Evolutionary conservation across 2,329 filamentous ascomycete species (phyloP), one percentile per base, ranked within the genome.

Genomic region (Microthyrium microscopicum): DNA sequence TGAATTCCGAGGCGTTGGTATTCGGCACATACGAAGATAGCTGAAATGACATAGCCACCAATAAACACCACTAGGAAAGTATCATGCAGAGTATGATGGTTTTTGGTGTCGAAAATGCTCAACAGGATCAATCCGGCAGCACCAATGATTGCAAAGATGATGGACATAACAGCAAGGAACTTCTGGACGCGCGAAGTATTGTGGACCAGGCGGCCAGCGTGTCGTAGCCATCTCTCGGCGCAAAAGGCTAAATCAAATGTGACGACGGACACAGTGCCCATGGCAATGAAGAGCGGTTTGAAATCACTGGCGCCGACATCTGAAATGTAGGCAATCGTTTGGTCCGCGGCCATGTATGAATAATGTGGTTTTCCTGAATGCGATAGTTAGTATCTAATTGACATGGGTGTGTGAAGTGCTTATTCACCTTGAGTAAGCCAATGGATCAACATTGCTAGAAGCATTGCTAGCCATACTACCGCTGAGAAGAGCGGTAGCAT

Each of bases 21-120:
- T 53, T 94, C 84, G 60, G 72, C 74, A 61, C 85, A 94, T 42
- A 87, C 78, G 55, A 85, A 87, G 44, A 94, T 67, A 36, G 87
- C 85, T 4, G 76, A 82, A 35, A 93, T 50, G 34, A 94, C 61
- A 53, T 92, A 95, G 21, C 83, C 89, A 55, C 73, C 13, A 22
- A 94, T 82, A 54, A 98, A 98, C 33, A 94, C 55, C 1, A 70
- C 56, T 22, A 98, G 58, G 56, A 92, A 92, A 2, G 72, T 61
- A 46, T 82, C 64, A 51, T 98, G 89, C 37, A 79, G 51, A 2
- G 44, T 54, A 2, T 64, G 63, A 51, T 93, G 70, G 35, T 62
- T 59, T n/a, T 66, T 55, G 0, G 82, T 89, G 54, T 95, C 83
- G 53, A 91, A 94, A 44, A 93, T 74, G 41, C 76, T 75, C 26